Evolutionary conservation across 768 basidiomycete genomes (phyloP).

Genomic region (Tephrocybe sp.): DNA sequence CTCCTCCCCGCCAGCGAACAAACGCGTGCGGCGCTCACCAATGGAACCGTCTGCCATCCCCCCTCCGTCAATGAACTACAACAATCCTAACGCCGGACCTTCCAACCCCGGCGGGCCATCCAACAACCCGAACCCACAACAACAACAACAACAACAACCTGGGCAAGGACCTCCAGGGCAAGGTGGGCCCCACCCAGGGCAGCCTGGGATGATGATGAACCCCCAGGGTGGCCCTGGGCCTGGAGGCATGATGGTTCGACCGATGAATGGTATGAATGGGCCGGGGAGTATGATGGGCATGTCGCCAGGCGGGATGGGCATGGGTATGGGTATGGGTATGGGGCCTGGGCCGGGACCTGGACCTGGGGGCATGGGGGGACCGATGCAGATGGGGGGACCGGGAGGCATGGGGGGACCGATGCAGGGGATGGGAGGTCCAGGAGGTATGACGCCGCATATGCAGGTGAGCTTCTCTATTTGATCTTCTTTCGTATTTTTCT

Average conservation of each 20-base stretch:
- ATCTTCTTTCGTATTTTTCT: background rate
- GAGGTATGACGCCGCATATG: slow-evolving; percentile 38
- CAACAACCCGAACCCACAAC: background rate
- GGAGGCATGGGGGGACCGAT: background rate
- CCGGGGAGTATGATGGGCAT: slow-evolving; percentile 16
- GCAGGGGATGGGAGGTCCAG: slow-evolving; percentile 17
- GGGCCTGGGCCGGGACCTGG: background rate
- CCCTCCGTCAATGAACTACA: slow-evolving; percentile 23
- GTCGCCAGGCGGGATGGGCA: slow-evolving; percentile 20
- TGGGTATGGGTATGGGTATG: slow-evolving; percentile 11
- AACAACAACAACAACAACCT: slow-evolving; percentile 29
- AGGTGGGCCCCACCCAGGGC: slow-evolving; percentile 26
- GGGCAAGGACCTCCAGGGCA: slow-evolving; percentile 21
- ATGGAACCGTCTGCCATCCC: slow-evolving; percentile 42
- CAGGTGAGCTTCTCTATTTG: slow-evolving; percentile 23
- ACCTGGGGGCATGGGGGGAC: background rate
- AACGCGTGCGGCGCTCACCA: slow-evolving; percentile 53
- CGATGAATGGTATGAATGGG: slow-evolving; percentile 25
- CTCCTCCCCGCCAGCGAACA: slow-evolving; percentile 56
- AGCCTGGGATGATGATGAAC: slow-evolving; percentile 30
- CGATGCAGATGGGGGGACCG: slow-evolving; percentile 19
- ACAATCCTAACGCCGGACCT: slow-evolving; percentile 12
- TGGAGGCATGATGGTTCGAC: slow-evolving; percentile 26
- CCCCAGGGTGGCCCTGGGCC: slow-evolving; percentile 21
- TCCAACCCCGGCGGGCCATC: no score